phyloP scores from a whole-genome alignment of 148 eudicot species.

The Rhododendron simsii region DNA sequence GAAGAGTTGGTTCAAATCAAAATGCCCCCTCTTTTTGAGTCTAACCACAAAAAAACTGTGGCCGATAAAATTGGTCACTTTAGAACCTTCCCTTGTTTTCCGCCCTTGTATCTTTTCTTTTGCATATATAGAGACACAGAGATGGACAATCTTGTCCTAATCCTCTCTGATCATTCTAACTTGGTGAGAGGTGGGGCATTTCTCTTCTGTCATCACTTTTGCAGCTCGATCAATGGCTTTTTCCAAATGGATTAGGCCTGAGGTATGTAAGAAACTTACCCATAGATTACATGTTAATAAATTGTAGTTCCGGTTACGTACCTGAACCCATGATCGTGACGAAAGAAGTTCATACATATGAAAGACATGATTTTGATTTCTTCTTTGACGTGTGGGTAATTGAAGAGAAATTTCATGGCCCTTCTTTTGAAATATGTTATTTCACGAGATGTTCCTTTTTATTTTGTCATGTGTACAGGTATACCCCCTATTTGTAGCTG shows the following conservation, averaged over 20 bases:
- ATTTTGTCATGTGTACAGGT: constrained; percentile 10
- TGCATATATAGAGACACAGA: neutral
- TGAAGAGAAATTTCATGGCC: neutral
- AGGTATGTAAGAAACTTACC: constrained; percentile 11
- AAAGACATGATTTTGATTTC: neutral
- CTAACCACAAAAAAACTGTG: constrained; percentile 3
- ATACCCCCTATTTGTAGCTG: constrained; percentile 34
- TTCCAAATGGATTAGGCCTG: constrained; percentile 32
- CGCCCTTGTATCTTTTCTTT: neutral
- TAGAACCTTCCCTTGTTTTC: neutral
- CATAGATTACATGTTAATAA: neutral
- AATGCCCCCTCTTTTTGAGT: constrained; percentile 1
- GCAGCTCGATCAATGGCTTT: constrained; percentile 5
- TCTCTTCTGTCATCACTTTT: neutral
- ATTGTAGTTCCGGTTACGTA: too few relatives aligned
- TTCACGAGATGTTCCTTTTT: neutral
- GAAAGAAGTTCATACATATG: too few relatives aligned
- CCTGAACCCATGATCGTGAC: too few relatives aligned
- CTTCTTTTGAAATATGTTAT: neutral
- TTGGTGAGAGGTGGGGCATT: neutral
- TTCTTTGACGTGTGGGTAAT: neutral
- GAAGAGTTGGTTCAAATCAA: neutral
- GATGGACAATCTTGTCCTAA: neutral
- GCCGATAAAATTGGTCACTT: neutral
- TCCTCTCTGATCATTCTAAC: neutral